Percentiles rank a stretch among this genome's conserved stretches.
Evolutionary conservation across 1,284 basidiomycete species (phyloP).

Genomic region (Ustilago bromivora): DNA sequence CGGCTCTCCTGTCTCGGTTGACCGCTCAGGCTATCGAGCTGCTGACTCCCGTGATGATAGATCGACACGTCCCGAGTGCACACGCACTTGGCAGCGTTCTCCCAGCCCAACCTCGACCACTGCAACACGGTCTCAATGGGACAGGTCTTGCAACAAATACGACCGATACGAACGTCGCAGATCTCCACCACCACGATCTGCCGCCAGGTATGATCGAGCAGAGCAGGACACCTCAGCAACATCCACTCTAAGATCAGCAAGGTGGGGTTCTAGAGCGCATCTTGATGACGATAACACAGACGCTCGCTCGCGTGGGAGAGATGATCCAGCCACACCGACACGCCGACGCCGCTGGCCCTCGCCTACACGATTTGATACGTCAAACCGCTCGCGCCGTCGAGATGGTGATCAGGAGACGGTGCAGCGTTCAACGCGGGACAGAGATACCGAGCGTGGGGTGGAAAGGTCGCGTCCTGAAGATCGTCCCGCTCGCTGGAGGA

Average conservation of each 20-base stretch:
- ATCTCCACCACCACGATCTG: conserved; percentile 12
- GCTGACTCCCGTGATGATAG: conserved; percentile 12
- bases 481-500: conserved; percentile 38
- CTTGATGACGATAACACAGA: conserved; percentile 14
- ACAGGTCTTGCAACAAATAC: conserved; percentile 12
- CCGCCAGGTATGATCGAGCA: conserved; percentile 9
- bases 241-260: conserved; percentile 2
- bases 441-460: conserved; percentile 8
- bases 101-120: conserved; percentile 21
- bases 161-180: conserved; percentile 25
- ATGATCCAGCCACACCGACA: conserved; percentile 3
- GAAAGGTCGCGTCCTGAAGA: conserved; percentile 22
- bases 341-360: conserved; percentile 28
- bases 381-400: conserved; percentile 17
- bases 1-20: conserved; percentile 11
- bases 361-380: conserved; percentile 30
- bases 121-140: conserved; percentile 4
- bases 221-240: background rate
- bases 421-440: conserved; percentile 10
- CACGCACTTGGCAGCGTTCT: conserved; percentile 23
- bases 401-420: conserved; percentile 14
- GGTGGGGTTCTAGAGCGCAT: conserved; percentile 20
- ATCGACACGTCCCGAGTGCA: conserved; percentile 16
- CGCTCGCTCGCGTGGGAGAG: background rate
- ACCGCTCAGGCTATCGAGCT: conserved; percentile 10